Evolutionary conservation across 768 basidiomycete genomes (phyloP), one percentile per base, ranked within the genome.

Genomic region (Cystobasidiopsis lactophilus): DNA sequence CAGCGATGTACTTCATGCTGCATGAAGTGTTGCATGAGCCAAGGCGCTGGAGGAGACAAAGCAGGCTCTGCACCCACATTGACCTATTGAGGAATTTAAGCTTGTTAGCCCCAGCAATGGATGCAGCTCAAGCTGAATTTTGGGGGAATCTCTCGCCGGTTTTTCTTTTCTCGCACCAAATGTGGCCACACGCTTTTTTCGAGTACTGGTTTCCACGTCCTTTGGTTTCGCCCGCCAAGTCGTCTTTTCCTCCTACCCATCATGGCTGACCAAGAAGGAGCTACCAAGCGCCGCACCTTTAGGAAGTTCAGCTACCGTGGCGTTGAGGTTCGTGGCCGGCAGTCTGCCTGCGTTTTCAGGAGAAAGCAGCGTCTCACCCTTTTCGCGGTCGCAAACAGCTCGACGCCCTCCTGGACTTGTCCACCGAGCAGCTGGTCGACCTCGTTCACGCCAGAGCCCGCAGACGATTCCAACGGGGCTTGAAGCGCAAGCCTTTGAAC

Each of bases 251-350:
- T n/a, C n/a, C n/a, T n/a, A n/a, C n/a, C n/a, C 40, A 58, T 19
- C 40, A 58, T 58, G 70, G 85, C 88, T 66, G 70, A 78, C 69
- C 71, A 84, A 68, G 93, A 91, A 76, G 91, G 73, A 93, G 93
- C 81, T 89, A 88, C 76, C 88, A 29, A 40, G 23, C 43, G 79
- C 78, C 75, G 93, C 66, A 89, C 86, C 54, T 96, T 96, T 82
- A 83, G 85, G 66, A 95, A 91, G 64, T 96, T 91, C 75, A 84
- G 84, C 33, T 98, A 88, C 78, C 83, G 93, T 65, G 93, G 93
- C 63, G 72, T 98, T 64, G 89, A 91, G 60, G 62, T 58, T 23
- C 45, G 54, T 49, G 7, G 29, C 9, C 5, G 16, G 19, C n/a
- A n/a, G n/a, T n/a, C n/a, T n/a, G n/a, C n/a, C n/a, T n/a, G n/a